Evolutionary conservation across 768 basidiomycete genomes (phyloP), one percentile per base, ranked within the genome.

Genomic region (Antrodiella citrinella): DNA sequence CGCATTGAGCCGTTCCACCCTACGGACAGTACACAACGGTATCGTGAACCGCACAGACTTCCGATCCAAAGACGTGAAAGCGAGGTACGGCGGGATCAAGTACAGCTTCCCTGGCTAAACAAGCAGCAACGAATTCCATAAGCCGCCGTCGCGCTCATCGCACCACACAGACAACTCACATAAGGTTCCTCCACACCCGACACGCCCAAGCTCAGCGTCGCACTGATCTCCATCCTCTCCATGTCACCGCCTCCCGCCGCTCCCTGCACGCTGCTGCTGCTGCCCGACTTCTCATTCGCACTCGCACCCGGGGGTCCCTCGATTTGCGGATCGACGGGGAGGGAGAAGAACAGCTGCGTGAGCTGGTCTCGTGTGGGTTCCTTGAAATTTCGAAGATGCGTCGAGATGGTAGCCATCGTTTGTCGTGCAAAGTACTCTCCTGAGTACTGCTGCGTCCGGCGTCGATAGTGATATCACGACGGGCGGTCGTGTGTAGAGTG

Each of bases 1-100:
- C 10, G 92, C 86, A 65, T 95, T 96, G 47, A 97, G 76, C 44
- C 92, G 73, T 68, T 99, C 96, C 19, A 99, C 96, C 49, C 96
- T 74, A 47, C 96, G 80, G 57, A 99, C 82, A 4, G 92, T 92
- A 48, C 86, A 91, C 40, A 99, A 75, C 24, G 96, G 95, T 7
- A 98, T 69, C 5, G 92, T 91, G 68, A 92, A 92, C 41, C 85
- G 77, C 51, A 93, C 92, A 20, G 91, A 93, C 64, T 92, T 92
- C 61, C 86, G 81, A 67, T 99, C 96, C 21, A 95, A 68, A 4
- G 92, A 95, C 11, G 83, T 70, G 68, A 98, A 99, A 18, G 88
- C 81, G 7, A 99, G 75, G 68, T 87, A 98, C 0, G 93, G 91
- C 9, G 92, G 80, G 53, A 95, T 75, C 40, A 99, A 75, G 62